phyloP scores from a whole-genome alignment of 1,139 yeast genomes.

The Kodamaea derodonti region DNA sequence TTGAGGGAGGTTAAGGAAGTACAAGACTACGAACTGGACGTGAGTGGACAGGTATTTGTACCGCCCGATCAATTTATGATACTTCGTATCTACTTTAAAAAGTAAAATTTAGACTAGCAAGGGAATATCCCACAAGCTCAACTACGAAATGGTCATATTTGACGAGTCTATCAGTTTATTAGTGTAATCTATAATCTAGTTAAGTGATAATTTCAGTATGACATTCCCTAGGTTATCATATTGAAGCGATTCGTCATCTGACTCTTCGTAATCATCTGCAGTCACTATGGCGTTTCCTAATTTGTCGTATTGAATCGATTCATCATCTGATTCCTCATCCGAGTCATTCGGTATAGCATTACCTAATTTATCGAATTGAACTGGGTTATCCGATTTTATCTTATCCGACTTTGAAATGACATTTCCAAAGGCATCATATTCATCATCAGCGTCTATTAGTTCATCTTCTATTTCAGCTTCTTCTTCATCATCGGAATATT shows the following conservation, averaged over 20 bases:
- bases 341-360: constrained; percentile 6
- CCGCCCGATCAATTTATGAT: too few species aligned
- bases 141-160: too few species aligned
- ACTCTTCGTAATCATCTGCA: not conserved
- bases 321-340: constrained; percentile 9
- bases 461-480: constrained; percentile 3
- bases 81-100: too few species aligned
- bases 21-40: too few species aligned
- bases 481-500: constrained; percentile 5
- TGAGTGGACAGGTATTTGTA: too few species aligned
- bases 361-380: constrained; percentile 9
- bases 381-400: too few species aligned
- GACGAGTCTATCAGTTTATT: too few species aligned
- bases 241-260: constrained; percentile 6
- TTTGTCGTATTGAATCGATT: constrained; percentile 8
- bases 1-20: too few species aligned
- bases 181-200: not conserved
- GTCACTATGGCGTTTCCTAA: constrained; percentile 9
- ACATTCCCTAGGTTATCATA: constrained; percentile 16
- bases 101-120: too few species aligned
- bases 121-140: too few species aligned
- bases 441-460: constrained; percentile 7
- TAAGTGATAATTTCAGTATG: constrained; percentile 3
- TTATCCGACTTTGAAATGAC: constrained; percentile 7
- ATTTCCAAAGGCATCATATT: constrained; percentile 9